These are phyloP conservation scores for Phytophthora tentaculata DNA, from an alignment of 352 stramenopile species.

Conservation along the genomic window DNA sequence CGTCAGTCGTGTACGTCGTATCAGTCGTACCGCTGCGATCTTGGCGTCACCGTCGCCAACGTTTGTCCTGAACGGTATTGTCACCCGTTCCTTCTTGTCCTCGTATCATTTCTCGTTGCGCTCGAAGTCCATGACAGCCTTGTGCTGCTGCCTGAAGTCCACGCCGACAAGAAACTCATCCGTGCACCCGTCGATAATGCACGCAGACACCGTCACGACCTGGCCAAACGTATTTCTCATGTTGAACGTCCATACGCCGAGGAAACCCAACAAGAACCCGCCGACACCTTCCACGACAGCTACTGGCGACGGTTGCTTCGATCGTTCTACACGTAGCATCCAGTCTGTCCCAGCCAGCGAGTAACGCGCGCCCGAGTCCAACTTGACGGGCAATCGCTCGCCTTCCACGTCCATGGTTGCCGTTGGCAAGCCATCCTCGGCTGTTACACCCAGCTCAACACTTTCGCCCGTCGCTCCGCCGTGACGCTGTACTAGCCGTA, in stretches of 20 bases:
- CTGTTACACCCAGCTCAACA: neutral
- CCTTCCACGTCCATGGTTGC: neutral
- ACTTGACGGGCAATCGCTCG: neutral
- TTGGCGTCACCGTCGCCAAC: neutral
- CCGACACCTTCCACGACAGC: slow-evolving; percentile 6
- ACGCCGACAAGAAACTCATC: slow-evolving; percentile 8
- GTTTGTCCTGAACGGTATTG: neutral
- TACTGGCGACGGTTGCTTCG: neutral
- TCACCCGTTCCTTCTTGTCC: neutral
- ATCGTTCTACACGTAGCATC: neutral
- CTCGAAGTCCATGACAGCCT: neutral
- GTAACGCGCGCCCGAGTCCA: slow-evolving; percentile 8
- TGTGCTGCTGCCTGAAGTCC: neutral
- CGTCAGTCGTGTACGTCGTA: neutral
- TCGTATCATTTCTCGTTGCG: neutral
- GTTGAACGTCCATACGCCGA: slow-evolving; percentile 7
- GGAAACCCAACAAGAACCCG: slow-evolving; percentile 1
- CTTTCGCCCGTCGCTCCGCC: neutral
- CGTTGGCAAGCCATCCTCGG: slow-evolving; percentile 2
- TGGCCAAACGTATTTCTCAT: neutral
- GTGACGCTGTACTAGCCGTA: neutral
- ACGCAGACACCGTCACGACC: neutral
- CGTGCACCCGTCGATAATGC: neutral
- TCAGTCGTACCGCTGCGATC: neutral
- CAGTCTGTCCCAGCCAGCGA: slow-evolving; percentile 2